Conservation (phyloP, 1,284 basidiomycete species). For the Irpex lacteus region DNA sequence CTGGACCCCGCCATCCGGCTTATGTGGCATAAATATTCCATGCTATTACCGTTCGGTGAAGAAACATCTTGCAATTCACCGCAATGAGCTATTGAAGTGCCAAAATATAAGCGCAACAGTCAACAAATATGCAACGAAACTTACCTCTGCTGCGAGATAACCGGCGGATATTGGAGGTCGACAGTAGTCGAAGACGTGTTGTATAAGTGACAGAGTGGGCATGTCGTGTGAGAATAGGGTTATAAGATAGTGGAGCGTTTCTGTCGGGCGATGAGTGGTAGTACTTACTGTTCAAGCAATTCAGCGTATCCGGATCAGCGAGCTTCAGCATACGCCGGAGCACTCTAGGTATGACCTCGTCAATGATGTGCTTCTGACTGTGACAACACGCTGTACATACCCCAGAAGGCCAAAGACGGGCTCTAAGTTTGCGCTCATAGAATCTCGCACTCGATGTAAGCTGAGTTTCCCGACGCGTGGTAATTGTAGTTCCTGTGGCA, state of each 20-base stretch:
- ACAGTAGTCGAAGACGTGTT: slow-evolving; percentile 86
- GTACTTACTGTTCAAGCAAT: slow-evolving; percentile 60
- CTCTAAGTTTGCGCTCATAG: slow-evolving; percentile 83
- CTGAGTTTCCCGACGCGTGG: slow-evolving; percentile 70
- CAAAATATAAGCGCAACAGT: background rate
- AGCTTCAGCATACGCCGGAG: slow-evolving; percentile 67
- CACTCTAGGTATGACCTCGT: slow-evolving; percentile 41
- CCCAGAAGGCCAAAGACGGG: slow-evolving; percentile 83
- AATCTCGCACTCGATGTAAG: slow-evolving; percentile 81
- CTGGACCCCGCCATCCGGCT: too few species aligned
- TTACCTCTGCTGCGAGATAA: slow-evolving; percentile 80
- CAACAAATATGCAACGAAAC: slow-evolving; percentile 27
- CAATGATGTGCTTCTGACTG: background rate
- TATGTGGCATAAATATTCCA: slow-evolving; percentile 33
- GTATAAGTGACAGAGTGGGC: slow-evolving; percentile 79
- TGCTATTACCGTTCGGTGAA: slow-evolving; percentile 70
- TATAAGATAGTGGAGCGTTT: slow-evolving; percentile 74
- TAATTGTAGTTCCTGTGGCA: slow-evolving; percentile 59
- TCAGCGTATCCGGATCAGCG: slow-evolving; percentile 72
- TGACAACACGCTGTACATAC: slow-evolving; percentile 35
- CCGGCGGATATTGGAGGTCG: slow-evolving; percentile 80
- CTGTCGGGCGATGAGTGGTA: slow-evolving; percentile 27
- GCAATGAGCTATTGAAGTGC: slow-evolving; percentile 51
- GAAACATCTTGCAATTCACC: slow-evolving; percentile 36
- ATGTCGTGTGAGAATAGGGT: slow-evolving; percentile 92